Evolutionary conservation across 108 stramenopile species (phyloP).

Genomic region (Nitzschia sp.): DNA sequence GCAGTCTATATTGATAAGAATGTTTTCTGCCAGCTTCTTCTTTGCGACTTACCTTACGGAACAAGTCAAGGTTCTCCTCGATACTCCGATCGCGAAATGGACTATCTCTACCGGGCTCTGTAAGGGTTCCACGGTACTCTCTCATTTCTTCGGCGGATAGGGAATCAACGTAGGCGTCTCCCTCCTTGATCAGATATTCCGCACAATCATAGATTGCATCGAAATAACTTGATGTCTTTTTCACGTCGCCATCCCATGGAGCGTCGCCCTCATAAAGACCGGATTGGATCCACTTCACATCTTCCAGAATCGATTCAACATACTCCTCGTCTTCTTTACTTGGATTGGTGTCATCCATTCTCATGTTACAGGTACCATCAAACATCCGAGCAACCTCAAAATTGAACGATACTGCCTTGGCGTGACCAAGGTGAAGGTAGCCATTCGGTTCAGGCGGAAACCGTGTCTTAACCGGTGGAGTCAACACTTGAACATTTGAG

Average conservation of each 20-base stretch:
- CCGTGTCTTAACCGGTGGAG: slow-evolving; percentile 75
- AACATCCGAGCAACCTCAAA: slow-evolving; percentile 87
- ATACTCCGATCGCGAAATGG: slow-evolving; percentile 69
- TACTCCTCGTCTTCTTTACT: slow-evolving; percentile 87
- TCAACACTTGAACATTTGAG: slow-evolving; percentile 2
- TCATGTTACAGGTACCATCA: slow-evolving; percentile 82
- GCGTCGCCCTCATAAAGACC: slow-evolving; percentile 36
- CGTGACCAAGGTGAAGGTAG: slow-evolving; percentile 99
- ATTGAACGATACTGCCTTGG: slow-evolving; percentile 89
- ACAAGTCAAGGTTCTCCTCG: slow-evolving; percentile 80
- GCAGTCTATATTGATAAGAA: too few species aligned
- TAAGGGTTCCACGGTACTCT: slow-evolving; percentile 86
- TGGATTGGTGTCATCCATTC: slow-evolving; percentile 94
- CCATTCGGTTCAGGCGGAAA: slow-evolving; percentile 99
- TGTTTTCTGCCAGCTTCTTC: too few species aligned
- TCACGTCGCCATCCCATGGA: slow-evolving; percentile 77
- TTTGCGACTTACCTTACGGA: slow-evolving; percentile 59
- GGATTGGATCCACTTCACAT: slow-evolving; percentile 85
- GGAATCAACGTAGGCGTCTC: slow-evolving; percentile 89
- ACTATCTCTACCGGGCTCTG: slow-evolving; percentile 81
- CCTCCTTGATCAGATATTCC: slow-evolving; percentile 66
- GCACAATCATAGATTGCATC: slow-evolving; percentile 83
- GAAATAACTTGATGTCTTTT: slow-evolving; percentile 88
- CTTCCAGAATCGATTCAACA: slow-evolving; percentile 84
- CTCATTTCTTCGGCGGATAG: slow-evolving; percentile 86